A percentile compares a stretch with the other conserved stretches of the same genome.
These are phyloP conservation scores for Lumnitzera littorea DNA, from an alignment of 345 rosid genomes.

Conservation along the genomic window DNA sequence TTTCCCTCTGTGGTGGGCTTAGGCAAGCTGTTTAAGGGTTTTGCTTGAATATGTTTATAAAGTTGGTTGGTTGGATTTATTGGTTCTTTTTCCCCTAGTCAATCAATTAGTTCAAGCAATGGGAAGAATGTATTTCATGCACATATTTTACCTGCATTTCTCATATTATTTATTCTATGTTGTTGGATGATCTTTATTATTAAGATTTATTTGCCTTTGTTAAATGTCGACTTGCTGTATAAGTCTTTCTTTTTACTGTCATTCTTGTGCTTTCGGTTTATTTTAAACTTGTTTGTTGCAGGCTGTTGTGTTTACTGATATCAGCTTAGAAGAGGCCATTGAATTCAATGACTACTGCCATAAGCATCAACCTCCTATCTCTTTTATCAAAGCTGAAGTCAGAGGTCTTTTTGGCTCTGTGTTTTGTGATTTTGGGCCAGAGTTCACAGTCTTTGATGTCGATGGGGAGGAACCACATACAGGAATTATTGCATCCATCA, in stretches of 20 bases:
- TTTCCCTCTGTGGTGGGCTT: too few relatives aligned
- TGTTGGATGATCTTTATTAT: neutral
- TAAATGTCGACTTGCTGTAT: neutral
- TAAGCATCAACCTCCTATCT: conserved; percentile 75
- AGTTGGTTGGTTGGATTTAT: too few relatives aligned
- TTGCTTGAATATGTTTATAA: too few relatives aligned
- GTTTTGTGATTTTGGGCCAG: conserved; percentile 96
- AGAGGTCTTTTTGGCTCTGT: conserved; percentile 95
- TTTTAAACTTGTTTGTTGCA: conserved; percentile 27
- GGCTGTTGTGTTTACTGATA: conserved; percentile 91
- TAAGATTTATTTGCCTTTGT: neutral
- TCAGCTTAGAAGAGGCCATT: conserved; percentile 62
- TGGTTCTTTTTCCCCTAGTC: too few relatives aligned
- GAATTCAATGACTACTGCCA: conserved; percentile 86
- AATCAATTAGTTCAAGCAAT: too few relatives aligned
- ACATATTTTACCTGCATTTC: too few relatives aligned
- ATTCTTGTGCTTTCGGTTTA: neutral
- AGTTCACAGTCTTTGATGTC: conserved; percentile 81
- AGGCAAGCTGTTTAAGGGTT: too few relatives aligned
- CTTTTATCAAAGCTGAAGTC: conserved; percentile 88
- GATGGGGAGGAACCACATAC: conserved; percentile 96
- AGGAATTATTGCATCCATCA: conserved; percentile 90
- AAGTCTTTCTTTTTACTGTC: too few relatives aligned
- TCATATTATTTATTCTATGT: too few relatives aligned
- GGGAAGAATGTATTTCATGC: too few relatives aligned